Evolutionary conservation across 257 asterid species (phyloP).

Genomic region (Solanum ahanhuiri): DNA sequence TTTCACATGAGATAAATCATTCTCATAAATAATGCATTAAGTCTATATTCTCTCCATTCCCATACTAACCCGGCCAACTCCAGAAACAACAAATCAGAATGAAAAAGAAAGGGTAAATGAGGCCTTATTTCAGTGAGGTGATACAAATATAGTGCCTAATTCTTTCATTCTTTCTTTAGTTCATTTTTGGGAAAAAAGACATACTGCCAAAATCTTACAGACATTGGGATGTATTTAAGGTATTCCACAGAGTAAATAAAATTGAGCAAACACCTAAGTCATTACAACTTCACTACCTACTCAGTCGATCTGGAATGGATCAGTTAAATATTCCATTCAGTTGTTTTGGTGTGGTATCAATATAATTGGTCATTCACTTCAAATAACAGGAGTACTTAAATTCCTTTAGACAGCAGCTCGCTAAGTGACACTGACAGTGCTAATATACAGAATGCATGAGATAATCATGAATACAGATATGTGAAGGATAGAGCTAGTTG

Average conservation of each 20-base stretch:
- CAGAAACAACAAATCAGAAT: neutral
- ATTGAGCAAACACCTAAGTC: neutral
- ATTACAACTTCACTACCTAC: neutral
- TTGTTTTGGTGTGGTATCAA: neutral
- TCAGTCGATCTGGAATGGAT: neutral
- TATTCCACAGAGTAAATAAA: neutral
- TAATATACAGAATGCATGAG: neutral
- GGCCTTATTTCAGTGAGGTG: neutral
- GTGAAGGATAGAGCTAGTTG: neutral
- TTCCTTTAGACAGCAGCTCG: neutral
- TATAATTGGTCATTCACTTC: neutral
- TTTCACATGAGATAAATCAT: neutral
- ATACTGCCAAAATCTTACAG: neutral
- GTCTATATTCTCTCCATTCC: neutral
- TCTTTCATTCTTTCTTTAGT: neutral
- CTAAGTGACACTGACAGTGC: neutral
- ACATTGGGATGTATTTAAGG: neutral
- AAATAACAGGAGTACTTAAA: neutral
- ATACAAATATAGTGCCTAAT: neutral
- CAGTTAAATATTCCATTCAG: neutral
- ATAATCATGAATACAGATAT: neutral
- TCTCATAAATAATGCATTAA: neutral
- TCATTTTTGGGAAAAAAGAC: neutral
- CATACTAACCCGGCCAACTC: neutral
- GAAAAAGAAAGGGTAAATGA: neutral